Evolutionary conservation across 2,329 filamentous ascomycete species (phyloP), one percentile per base, ranked within the genome.

Genomic region (Diaporthe aspalathi): DNA sequence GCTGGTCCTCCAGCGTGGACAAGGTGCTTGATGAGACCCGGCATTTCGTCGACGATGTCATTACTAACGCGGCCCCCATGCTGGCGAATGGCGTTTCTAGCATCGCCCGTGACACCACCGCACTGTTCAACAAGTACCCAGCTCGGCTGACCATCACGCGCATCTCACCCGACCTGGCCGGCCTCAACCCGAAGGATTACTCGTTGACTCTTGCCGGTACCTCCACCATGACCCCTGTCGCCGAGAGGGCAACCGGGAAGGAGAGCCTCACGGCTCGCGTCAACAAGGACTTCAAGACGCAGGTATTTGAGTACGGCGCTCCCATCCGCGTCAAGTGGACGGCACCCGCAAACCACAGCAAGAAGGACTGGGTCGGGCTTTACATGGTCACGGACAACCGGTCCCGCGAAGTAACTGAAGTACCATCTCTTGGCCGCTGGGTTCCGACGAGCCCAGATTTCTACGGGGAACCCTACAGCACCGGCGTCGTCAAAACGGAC

Each of bases 301-400:
- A 94, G 74, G 89, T 91, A 0, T 92, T 97, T 68, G 92, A 97
- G 79, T 99, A 98, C 76, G 96, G 96, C 45, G 89, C 94, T 0
- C 94, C 96, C 0, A 93, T 99, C 79, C 92, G 89, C 75, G 93
- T 98, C 74, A 93, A 90, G 76, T 99, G 96, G 96, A 93, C 90
- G 35, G 96, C 95, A 0, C 95, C 96, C 0, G 86, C 90, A 47
- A 93, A 94, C 74, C 96, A 98, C 82, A 92, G 91, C 83, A 94
- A 93, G 79, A 93, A 92, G 77, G 96, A 99, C 81, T 99, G 96
- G 96, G 91, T 99, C 67, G 95, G 95, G 5, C 86, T 99, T 7
- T 99, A 98, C 84, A 94, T 95, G 89, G 94, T 99, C 3, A 94
- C 94, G 3, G 95, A 98, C 81, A 99, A 98, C 78, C 89, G 91